These are phyloP conservation scores for Penicillium turbatum DNA, from an alignment of 495 filamentous ascomycete genomes.

Conservation along the genomic window DNA sequence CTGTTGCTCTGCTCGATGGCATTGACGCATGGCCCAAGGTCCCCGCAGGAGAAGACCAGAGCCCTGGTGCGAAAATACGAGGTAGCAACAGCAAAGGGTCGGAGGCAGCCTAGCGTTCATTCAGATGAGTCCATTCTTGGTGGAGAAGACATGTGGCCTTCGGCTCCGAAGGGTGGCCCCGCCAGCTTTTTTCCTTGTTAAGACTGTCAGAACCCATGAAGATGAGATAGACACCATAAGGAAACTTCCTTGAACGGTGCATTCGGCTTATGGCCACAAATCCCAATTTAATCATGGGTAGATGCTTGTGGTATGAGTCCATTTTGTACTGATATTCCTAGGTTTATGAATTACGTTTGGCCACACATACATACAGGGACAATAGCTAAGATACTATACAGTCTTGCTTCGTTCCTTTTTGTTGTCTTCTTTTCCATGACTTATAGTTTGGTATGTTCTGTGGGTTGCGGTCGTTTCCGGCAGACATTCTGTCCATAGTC, in stretches of 20 bases:
- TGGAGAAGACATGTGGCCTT: no score
- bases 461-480: neutral
- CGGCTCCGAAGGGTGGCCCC: no score
- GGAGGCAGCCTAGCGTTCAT: neutral
- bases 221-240: no score
- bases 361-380: no score
- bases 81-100: neutral
- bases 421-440: neutral
- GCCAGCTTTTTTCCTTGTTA: neutral
- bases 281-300: neutral
- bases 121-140: no score
- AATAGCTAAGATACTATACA: neutral
- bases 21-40: constrained; percentile 45
- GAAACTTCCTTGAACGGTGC: no score
- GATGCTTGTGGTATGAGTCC: neutral
- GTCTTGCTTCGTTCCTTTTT: neutral
- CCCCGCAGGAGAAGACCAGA: constrained; percentile 20
- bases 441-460: neutral
- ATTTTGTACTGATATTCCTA: neutral
- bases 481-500: constrained; percentile 1
- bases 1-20: constrained; percentile 46
- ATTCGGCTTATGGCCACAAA: no score
- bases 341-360: neutral
- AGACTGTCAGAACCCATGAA: no score
- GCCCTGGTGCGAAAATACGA: neutral